A percentile compares a stretch with the other conserved stretches of the same genome.
Evolutionary conservation across 164 flowering plant species (phyloP).

Genomic region (Aristolochia fimbriata): DNA sequence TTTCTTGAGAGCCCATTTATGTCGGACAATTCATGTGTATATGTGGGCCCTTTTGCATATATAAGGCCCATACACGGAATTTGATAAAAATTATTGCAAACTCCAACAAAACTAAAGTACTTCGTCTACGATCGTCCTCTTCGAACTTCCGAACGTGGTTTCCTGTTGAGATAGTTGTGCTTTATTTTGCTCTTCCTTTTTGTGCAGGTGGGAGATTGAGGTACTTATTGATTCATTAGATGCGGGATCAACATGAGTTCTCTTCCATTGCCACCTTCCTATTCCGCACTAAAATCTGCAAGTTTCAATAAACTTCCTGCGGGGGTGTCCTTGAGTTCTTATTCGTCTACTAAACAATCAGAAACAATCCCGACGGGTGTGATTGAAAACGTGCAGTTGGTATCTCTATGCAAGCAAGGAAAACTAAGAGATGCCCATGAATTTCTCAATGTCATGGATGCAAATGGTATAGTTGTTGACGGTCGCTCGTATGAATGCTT

Average conservation of each 20-base stretch:
- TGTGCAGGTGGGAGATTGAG: too few species aligned
- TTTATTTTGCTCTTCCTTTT: too few species aligned
- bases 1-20: too few species aligned
- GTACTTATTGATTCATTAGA: background rate
- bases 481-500: conserved; percentile 24
- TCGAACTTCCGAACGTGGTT: too few species aligned
- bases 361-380: conserved; percentile 11
- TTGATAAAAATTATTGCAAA: too few species aligned
- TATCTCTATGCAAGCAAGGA: conserved; percentile 37
- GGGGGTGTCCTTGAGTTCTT: conserved; percentile 29
- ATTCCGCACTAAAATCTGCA: conserved; percentile 5
- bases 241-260: background rate
- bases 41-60: too few species aligned
- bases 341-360: conserved; percentile 8
- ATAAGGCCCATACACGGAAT: too few species aligned
- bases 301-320: conserved; percentile 31
- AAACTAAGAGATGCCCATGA: conserved; percentile 35
- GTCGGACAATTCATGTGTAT: too few species aligned
- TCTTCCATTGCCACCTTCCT: background rate
- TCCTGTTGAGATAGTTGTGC: too few species aligned
- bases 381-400: conserved; percentile 34
- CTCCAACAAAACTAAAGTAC: too few species aligned
- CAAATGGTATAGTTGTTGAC: conserved; percentile 18
- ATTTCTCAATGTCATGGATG: conserved; percentile 33
- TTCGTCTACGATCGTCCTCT: too few species aligned